Evolutionary conservation across 805 yeast species (phyloP).

Genomic region (Limtongia smithiae): DNA sequence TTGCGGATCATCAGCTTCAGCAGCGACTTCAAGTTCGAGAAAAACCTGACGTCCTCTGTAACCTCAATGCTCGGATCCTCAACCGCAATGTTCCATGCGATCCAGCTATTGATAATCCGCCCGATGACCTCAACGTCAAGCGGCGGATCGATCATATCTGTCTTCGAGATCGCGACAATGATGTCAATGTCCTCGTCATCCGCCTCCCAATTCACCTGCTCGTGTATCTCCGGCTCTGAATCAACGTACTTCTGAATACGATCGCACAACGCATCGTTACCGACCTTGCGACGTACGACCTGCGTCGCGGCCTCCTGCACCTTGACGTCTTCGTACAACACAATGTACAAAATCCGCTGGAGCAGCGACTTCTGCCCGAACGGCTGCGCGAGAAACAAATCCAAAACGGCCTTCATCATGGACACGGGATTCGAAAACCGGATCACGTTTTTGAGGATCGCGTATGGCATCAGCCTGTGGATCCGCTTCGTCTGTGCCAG

Average conservation of each 20-base stretch:
- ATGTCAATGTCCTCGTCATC: conserved; percentile 32
- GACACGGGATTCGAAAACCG: conserved; percentile 83
- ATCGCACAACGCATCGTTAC: conserved; percentile 36
- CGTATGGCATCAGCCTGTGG: conserved; percentile 78
- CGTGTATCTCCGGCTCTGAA: conserved; percentile 34
- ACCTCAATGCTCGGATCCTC: conserved; percentile 28
- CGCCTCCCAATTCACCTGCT: conserved; percentile 37
- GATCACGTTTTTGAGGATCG: conserved; percentile 68
- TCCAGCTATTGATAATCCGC: conserved; percentile 33
- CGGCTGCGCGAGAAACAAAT: conserved; percentile 76
- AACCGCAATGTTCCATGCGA: conserved; percentile 39
- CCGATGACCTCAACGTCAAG: conserved; percentile 30
- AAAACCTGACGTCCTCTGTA: conserved; percentile 23
- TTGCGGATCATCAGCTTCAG: conserved; percentile 62
- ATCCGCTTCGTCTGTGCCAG: conserved; percentile 66
- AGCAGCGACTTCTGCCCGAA: conserved; percentile 64
- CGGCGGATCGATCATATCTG: conserved; percentile 24
- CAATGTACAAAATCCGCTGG: conserved; percentile 69
- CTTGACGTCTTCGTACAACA: conserved; percentile 70
- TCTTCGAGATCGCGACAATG: conserved; percentile 30
- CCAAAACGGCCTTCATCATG: conserved; percentile 74
- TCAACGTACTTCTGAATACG: conserved; percentile 36
- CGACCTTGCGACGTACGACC: conserved; percentile 31
- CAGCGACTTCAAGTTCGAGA: conserved; percentile 48
- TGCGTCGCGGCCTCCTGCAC: conserved; percentile 54